Evolutionary conservation across 129 eudicot genomes (phyloP), one percentile per base, ranked within the genome.

Genomic region (Lactuca saligna): DNA sequence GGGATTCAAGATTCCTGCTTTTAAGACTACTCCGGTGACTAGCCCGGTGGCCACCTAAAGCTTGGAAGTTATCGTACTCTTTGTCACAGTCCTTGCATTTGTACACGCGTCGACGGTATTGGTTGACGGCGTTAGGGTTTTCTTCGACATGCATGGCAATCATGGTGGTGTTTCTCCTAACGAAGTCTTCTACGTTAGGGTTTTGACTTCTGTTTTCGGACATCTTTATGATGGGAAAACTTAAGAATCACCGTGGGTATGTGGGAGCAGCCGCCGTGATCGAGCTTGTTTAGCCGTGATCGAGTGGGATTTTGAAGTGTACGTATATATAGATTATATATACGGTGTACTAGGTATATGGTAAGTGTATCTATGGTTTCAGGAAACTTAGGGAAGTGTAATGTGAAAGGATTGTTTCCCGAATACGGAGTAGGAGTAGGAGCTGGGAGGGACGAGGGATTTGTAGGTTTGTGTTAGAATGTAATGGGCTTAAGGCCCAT

Each of bases 21-120:
- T 3, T 42, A 9, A 50, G 7, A 9, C 7, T n/a, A 8, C 13
- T n/a, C 13, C 56, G 20, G 33, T 70, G 74, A 2, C 74, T 42
- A 12, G 74, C 74, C 0, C 74, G 65, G 16, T 70, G 74, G 65
- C 74, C 74, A 0, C 74, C 74, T 0, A 70, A 57, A 5, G 74
- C 74, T 57, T 70, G 74, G 49, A 70, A 70, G 7, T 31, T 70
- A 34, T n/a, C 16, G n/a, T 70, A 70, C 65, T 70, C 65, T 2
- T 70, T 70, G 65, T 70, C 0, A 55, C 74, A 70, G 20, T 70
- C 74, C 25, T 44, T 70, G 54, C 66, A 70, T 56, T 70, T 70
- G 65, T 70, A 70, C 33, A n/a, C 6, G 16, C 33, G 57, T 13
- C 46, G 57, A 3, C 2, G 4, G 53, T 7, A 1, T 4, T 31